A percentile compares a stretch with the other conserved stretches of the same genome.
These are phyloP conservation scores for Polyporus tsugae DNA, from an alignment of 1,284 basidiomycete genomes.

Conservation along the genomic window DNA sequence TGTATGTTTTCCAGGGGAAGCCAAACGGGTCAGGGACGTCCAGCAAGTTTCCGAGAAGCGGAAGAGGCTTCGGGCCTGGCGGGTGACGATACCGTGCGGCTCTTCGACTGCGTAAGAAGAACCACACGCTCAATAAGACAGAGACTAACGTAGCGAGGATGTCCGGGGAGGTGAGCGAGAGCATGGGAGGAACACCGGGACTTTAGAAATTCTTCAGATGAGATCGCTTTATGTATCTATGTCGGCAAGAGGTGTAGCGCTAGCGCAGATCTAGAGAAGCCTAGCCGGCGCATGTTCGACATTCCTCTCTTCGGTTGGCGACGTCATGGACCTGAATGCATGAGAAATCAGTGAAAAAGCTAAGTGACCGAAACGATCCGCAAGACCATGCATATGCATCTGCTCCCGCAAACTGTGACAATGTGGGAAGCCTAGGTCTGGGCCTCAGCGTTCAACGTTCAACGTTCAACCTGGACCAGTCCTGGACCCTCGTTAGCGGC, in stretches of 20 bases:
- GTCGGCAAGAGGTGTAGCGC: neutral
- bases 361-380: neutral
- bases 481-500: neutral
- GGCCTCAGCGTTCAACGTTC: neutral
- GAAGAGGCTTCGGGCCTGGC: slow-evolving; percentile 36
- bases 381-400: neutral
- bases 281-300: neutral
- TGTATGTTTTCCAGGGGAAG: slow-evolving; percentile 33
- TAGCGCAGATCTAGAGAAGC: neutral
- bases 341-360: neutral
- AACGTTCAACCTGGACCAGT: neutral
- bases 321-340: neutral
- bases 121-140: slow-evolving; percentile 6
- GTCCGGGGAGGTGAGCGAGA: slow-evolving; percentile 16
- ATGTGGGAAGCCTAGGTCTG: neutral
- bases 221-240: neutral
- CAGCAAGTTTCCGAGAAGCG: slow-evolving; percentile 39
- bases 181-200: neutral
- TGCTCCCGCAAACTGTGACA: neutral
- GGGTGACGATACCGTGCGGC: slow-evolving; percentile 24
- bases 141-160: slow-evolving; percentile 17
- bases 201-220: neutral
- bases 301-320: neutral
- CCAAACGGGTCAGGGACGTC: slow-evolving; percentile 31
- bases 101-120: slow-evolving; percentile 14